Evolutionary conservation across 1,284 basidiomycete genomes (phyloP), one percentile per base, ranked within the genome.

Genomic region (Vanrija pseudolonga): DNA sequence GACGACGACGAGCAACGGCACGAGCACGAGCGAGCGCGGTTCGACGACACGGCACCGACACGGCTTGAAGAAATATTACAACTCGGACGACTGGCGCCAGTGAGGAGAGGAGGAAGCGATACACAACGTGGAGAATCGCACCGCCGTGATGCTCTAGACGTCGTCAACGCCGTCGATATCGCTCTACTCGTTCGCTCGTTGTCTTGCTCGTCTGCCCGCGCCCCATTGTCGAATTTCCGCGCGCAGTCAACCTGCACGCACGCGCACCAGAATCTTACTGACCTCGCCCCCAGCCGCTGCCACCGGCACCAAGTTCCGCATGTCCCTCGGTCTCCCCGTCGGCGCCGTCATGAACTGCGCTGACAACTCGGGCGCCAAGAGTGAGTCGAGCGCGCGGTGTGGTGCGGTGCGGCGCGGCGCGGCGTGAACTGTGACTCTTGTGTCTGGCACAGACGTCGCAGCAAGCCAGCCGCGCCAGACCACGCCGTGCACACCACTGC

Each of bases 291-390:
- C 50, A 78, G 76, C 74, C 64, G 74, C 74, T 63, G 77, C 76
- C 62, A 67, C 91, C 75, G 94, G 94, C 77, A 95, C 89, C 81
- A 98, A 98, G 81, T 98, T 89, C 86, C 88, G 94, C 72, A 84
- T 98, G 82, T 92, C 93, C 64, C 87, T 96, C 71, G 92, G 90
- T 75, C 73, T 97, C 67, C 96, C 95, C 70, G 90, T 93, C 71
- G 96, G 96, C 73, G 95, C 95, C 73, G 95, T 99, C 68, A 85
- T 99, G 79, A 98, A 98, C 81, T 99, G 95, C 80, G 94, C 94
- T 57, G 95, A 99, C 84, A 99, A 99, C 88, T 93, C 90, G 69
- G 96, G 96, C 68, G 95, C 95, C 68, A 98, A 98, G 83, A 93
- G 74, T 76, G 63, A 56, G 74, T 71, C 20, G 44, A 17, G 51